Base-by-base conservation (phyloP, 768 basidiomycete species). In the Mycena haematopus region DNA sequence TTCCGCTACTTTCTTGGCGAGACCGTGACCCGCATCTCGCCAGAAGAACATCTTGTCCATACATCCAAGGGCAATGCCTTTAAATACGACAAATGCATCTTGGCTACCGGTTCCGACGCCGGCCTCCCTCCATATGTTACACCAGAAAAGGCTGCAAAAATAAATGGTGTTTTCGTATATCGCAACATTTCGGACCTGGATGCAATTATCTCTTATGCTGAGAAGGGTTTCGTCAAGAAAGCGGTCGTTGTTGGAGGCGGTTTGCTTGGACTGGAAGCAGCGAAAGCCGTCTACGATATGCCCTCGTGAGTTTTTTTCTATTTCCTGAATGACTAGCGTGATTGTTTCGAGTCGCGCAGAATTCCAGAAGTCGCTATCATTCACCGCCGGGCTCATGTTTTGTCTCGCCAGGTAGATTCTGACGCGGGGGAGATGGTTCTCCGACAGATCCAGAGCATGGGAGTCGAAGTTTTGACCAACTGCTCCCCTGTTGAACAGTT, bases 41-140 rank as follows among this genome's bases (percentile, higher is more conserved):
- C 75, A 0, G 73, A 69, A 8, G 70, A 75, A 21, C 78, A 82
- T 57, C 76, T 73, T n/a, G 81, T 83, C 2, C 78, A 76, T 29
- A 85, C 84, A 5, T 79, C 75, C 70, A 80, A 78, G 45, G 77
- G 77, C 29, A 76, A 79, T 11, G 73, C 71, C 29, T 72, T 86
- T 65, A 62, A 70, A 52, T 91, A 90, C 68, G 86, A 89, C 69
- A 81, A 82, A 53, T 88, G 88, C 50, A 76, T 91, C 24, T 74
- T 92, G 35, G 86, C 89, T 1, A 91, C 91, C 0, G 91, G 91
- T 1, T 91, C 89, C 0, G 79, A 79, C 24, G 88, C 89, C 1
- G 80, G 80, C 1, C 77, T 91, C 17, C 90, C 90, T 4, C 77
- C 83, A 0, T 89, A 87, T 67, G 74, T 84, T 35, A 75, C 84